Base-by-base conservation (phyloP, 495 filamentous ascomycete species). In the Hapsidospora chrysogenum region DNA sequence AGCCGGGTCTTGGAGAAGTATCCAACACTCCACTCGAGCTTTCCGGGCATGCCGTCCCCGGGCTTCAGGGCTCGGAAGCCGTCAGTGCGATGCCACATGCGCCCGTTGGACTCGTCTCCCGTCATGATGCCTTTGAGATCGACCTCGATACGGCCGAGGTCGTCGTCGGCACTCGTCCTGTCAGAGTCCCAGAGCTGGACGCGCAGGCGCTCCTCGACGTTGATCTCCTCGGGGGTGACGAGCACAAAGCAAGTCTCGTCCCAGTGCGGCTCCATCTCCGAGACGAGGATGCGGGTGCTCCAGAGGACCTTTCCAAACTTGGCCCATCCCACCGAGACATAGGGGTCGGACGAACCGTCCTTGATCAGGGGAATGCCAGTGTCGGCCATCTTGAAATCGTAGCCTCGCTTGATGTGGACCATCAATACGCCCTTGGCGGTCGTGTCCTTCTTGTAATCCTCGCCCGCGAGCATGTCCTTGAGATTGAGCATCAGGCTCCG, bases 361-460 rank as follows among this genome's bases (percentile, higher is more conserved):
- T 69, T 61, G 21, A 76, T 35, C 5, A 58, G 54, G 1, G 61
- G 63, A 17, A 77, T 44, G 11, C 67, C 60, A 10, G 60, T 57
- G 46, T 84, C 78, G 3, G 73, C 76, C 38, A 70, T 63, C 44
- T 78, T 79, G 52, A 84, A 80, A 11, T 63, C 72, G 20, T 54
- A 61, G 0, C 76, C 78, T 11, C 58, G 54, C 44, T 71, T 72
- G 40, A 82, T 76, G 30, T 59, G 60, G 13, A 82, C 61, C 31
- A 74, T 55, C 1, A 84, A 35, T 1, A 79, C 68, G n/a, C 78
- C 78, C 14, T 74, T 60, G 9, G 70, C 59, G 22, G 53, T 46
- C 2, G 76, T 76, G 41, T 82, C 75, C 48, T 78, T 79, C 50
- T 82, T 84, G 52, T 76, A 79, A 41, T 82, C 78, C 32, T 80